A percentile compares a stretch with the other conserved stretches of the same genome.
Evolutionary conservation across 1,284 basidiomycete genomes (phyloP).

Genomic region (Cryptococcus sp.): DNA sequence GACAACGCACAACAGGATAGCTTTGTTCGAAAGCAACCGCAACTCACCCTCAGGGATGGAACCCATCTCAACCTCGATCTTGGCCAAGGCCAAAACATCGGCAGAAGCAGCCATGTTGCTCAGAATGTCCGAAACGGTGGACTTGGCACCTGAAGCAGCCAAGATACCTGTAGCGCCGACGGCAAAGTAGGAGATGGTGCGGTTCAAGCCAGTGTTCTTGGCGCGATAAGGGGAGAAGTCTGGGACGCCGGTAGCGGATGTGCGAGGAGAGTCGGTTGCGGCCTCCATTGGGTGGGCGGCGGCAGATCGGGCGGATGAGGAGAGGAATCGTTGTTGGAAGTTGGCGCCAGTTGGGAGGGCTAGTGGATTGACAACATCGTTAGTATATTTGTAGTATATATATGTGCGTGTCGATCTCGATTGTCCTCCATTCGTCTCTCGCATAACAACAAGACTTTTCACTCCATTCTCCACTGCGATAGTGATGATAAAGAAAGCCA

Average conservation of each 20-base stretch:
- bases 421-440: too few species aligned
- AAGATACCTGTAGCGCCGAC: constrained; percentile 94
- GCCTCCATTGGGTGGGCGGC: constrained; percentile 27
- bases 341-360: constrained; percentile 57
- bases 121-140: constrained; percentile 90
- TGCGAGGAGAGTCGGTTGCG: constrained; percentile 9
- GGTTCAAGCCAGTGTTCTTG: constrained; percentile 68
- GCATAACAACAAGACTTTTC: too few species aligned
- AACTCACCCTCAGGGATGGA: constrained; percentile 93
- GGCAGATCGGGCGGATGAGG: constrained; percentile 60
- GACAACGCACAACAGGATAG: too few species aligned
- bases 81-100: constrained; percentile 96
- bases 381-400: constrained; percentile 2
- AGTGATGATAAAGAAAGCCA: too few species aligned
- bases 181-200: constrained; percentile 94
- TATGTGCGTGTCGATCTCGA: background rate
- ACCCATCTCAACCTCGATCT: constrained; percentile 92
- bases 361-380: constrained; percentile 18
- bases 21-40: constrained; percentile 26
- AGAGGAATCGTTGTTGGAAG: constrained; percentile 61
- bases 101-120: constrained; percentile 96
- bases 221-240: constrained; percentile 84
- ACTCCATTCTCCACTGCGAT: too few species aligned
- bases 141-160: constrained; percentile 91
- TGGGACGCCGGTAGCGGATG: constrained; percentile 68